Conservation (phyloP, 75 land plant species). For the Sequoia sempervirens region DNA sequence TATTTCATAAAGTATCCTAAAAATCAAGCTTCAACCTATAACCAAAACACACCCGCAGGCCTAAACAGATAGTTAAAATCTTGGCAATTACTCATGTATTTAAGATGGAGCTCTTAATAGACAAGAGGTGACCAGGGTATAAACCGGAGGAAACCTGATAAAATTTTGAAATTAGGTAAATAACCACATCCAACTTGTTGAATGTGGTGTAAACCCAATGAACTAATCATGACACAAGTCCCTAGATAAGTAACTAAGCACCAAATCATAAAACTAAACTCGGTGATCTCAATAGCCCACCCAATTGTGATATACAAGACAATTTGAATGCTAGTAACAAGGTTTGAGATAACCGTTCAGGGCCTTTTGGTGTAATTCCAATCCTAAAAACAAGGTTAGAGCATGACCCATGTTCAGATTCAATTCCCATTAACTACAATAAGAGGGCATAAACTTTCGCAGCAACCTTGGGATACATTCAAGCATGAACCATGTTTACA, state of each 20-base stretch:
- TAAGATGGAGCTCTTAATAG: no score
- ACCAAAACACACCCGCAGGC: not conserved
- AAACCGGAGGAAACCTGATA: not conserved
- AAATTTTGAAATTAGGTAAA: no score
- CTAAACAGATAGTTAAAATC: not conserved
- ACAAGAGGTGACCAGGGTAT: not conserved
- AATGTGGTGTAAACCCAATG: no score
- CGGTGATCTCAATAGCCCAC: not conserved
- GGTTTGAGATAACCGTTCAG: not conserved
- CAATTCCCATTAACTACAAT: no score
- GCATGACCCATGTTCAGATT: no score
- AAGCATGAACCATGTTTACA: no score
- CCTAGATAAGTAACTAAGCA: not conserved
- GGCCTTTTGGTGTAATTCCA: not conserved
- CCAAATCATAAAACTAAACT: not conserved
- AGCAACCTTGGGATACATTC: no score
- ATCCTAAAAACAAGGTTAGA: no score
- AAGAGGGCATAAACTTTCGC: no score
- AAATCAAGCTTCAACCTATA: not conserved
- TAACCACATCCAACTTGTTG: no score
- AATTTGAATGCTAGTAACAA: not conserved
- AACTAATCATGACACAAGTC: no score
- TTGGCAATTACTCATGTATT: not conserved
- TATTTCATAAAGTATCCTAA: no score
- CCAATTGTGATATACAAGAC: not conserved